These are phyloP conservation scores for Ogataea thermomethanolica DNA, from an alignment of 805 yeast species.

Conservation along the genomic window DNA sequence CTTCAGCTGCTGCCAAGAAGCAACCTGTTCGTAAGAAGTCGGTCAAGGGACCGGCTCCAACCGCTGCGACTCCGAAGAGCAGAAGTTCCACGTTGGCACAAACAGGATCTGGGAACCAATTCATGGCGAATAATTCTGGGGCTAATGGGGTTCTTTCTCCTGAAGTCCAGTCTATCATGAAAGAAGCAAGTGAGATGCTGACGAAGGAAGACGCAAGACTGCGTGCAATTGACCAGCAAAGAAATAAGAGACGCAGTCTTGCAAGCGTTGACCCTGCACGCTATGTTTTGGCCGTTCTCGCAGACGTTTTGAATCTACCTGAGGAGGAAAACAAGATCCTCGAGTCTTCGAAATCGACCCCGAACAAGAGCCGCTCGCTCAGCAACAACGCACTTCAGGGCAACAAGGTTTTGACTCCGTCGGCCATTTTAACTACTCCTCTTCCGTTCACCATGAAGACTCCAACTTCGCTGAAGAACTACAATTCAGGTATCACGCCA, in stretches of 20 bases:
- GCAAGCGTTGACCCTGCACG: constrained; percentile 43
- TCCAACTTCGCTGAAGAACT: constrained; percentile 40
- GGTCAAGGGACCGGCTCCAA: constrained; percentile 10
- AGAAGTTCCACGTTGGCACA: constrained; percentile 15
- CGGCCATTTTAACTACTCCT: constrained; percentile 39
- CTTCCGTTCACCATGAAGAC: constrained; percentile 34
- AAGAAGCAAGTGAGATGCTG: constrained; percentile 30
- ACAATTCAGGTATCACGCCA: constrained; percentile 20
- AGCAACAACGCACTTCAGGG: constrained; percentile 8
- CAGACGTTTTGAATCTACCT: constrained; percentile 46
- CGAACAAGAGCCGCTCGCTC: constrained; percentile 14
- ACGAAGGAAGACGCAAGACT: constrained; percentile 28
- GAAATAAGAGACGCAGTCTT: constrained; percentile 45
- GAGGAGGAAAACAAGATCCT: constrained; percentile 34
- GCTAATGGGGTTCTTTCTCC: constrained; percentile 20
- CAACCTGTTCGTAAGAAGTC: constrained; percentile 25
- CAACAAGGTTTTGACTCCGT: constrained; percentile 33
- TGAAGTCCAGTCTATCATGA: constrained; percentile 30
- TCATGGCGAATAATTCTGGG: constrained; percentile 8
- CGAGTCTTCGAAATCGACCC: constrained; percentile 18
- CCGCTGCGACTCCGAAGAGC: constrained; percentile 16
- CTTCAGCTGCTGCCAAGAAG: constrained; percentile 18
- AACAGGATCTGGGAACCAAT: constrained; percentile 7
- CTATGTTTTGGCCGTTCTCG: constrained; percentile 49
- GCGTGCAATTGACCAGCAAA: constrained; percentile 36